Conservation (phyloP, 352 stramenopile species). For the Phytophthora tubulina region DNA sequence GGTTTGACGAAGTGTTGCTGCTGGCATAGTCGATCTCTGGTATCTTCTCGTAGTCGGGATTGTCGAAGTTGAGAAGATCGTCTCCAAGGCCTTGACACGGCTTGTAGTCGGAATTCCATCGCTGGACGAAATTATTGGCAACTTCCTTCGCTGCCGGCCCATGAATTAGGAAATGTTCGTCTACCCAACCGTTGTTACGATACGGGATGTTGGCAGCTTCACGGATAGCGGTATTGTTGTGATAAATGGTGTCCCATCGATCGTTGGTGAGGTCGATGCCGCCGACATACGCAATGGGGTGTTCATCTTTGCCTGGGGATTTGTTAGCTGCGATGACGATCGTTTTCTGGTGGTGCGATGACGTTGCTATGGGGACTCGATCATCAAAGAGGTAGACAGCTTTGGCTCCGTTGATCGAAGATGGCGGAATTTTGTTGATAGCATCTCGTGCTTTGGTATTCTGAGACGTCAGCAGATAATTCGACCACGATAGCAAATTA, state of each 20-base stretch:
- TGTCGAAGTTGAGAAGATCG: conserved; percentile 54
- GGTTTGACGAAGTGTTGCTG: conserved; percentile 13
- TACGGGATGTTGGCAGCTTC: conserved; percentile 36
- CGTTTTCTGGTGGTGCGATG: conserved; percentile 65
- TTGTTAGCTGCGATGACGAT: conserved; percentile 39
- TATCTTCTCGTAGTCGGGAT: conserved; percentile 43
- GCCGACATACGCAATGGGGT: conserved; percentile 56
- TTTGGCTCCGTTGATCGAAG: conserved; percentile 29
- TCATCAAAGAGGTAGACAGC: conserved; percentile 63
- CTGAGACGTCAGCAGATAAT: background rate
- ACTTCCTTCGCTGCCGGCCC: conserved; percentile 63
- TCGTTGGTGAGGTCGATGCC: conserved; percentile 63
- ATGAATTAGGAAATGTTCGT: conserved; percentile 54
- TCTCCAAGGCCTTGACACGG: conserved; percentile 39
- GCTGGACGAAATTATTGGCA: conserved; percentile 57
- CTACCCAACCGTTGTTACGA: conserved; percentile 62
- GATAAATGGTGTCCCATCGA: conserved; percentile 65
- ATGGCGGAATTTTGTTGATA: conserved; percentile 46
- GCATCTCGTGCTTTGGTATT: conserved; percentile 49
- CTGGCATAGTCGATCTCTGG: conserved; percentile 20
- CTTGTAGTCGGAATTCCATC: conserved; percentile 58
- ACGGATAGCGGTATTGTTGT: conserved; percentile 55
- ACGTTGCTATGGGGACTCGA: conserved; percentile 34
- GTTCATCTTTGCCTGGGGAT: conserved; percentile 13
- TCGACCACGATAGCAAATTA: background rate